Evolutionary conservation across 345 rosid species (phyloP).

Genomic region (Moricandia arvensis): DNA sequence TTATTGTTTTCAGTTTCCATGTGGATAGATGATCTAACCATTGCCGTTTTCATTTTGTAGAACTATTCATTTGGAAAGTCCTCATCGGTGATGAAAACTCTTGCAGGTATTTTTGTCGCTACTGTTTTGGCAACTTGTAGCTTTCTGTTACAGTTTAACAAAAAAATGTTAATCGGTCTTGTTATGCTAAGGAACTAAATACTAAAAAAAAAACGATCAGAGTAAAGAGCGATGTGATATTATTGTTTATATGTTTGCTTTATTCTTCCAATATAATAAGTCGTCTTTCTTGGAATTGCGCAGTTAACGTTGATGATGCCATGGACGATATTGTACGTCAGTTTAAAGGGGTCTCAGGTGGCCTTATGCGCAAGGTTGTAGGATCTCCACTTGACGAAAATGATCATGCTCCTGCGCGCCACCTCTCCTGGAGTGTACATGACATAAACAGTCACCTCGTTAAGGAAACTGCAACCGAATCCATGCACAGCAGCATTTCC

Average conservation of each 20-base stretch:
- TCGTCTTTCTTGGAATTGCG: slow-evolving; percentile 15
- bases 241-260: slow-evolving; percentile 19
- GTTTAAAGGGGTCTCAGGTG: slow-evolving; percentile 89
- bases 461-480: slow-evolving; percentile 52
- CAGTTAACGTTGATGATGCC: slow-evolving; percentile 99
- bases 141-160: not conserved
- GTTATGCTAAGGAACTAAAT: not conserved
- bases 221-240: not conserved
- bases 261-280: slow-evolving; percentile 5
- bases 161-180: not conserved
- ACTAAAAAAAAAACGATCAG: not conserved
- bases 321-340: slow-evolving; percentile 93
- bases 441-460: slow-evolving; percentile 45
- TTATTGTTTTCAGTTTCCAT: not conserved
- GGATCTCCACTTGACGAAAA: slow-evolving; percentile 49
- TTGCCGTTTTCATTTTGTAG: slow-evolving; percentile 47
- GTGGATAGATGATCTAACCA: slow-evolving; percentile 22
- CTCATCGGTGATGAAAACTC: slow-evolving; percentile 86
- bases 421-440: slow-evolving; percentile 63
- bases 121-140: slow-evolving; percentile 1
- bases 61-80: slow-evolving; percentile 94
- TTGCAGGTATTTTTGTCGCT: slow-evolving; percentile 62
- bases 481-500: slow-evolving; percentile 60
- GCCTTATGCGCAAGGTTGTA: slow-evolving; percentile 76
- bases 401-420: slow-evolving; percentile 50